A percentile compares a stretch with the other conserved stretches of the same genome.
These are phyloP conservation scores for Spathaspora sp. DNA, from an alignment of 1,139 yeast species.

Conservation along the genomic window DNA sequence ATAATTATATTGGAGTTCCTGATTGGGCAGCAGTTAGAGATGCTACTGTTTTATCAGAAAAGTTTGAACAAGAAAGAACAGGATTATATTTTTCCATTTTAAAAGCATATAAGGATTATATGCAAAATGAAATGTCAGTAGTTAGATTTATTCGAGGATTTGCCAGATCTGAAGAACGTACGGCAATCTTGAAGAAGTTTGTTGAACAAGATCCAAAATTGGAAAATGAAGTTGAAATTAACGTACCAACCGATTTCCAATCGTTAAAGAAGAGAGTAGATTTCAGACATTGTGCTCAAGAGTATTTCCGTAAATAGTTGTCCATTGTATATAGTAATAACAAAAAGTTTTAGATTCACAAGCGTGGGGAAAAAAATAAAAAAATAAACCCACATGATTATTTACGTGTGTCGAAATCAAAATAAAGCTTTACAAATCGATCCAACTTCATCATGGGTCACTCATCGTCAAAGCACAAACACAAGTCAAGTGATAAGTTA, in stretches of 20 bases:
- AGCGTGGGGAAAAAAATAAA: neutral
- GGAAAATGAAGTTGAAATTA: slow-evolving; percentile 20
- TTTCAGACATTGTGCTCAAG: slow-evolving; percentile 10
- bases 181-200: slow-evolving; percentile 19
- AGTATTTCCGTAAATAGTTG: neutral
- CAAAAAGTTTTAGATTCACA: too few relatives aligned
- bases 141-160: slow-evolving; percentile 34
- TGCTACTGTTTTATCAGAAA: slow-evolving; percentile 59
- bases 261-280: slow-evolving; percentile 25
- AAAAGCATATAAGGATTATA: slow-evolving; percentile 47
- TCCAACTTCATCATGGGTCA: neutral
- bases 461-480: neutral
- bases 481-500: neutral
- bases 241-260: slow-evolving; percentile 23
- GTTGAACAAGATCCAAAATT: slow-evolving; percentile 20
- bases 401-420: neutral
- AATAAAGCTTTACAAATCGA: neutral
- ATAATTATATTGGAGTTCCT: slow-evolving; percentile 69
- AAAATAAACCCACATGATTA: neutral
- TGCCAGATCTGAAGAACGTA: slow-evolving; percentile 22
- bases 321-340: too few relatives aligned
- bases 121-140: slow-evolving; percentile 41
- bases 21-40: slow-evolving; percentile 88
- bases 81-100: slow-evolving; percentile 59
- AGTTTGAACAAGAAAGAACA: slow-evolving; percentile 43